phyloP scores from a whole-genome alignment of 768 basidiomycete species.

The Lactarius psammicola region DNA sequence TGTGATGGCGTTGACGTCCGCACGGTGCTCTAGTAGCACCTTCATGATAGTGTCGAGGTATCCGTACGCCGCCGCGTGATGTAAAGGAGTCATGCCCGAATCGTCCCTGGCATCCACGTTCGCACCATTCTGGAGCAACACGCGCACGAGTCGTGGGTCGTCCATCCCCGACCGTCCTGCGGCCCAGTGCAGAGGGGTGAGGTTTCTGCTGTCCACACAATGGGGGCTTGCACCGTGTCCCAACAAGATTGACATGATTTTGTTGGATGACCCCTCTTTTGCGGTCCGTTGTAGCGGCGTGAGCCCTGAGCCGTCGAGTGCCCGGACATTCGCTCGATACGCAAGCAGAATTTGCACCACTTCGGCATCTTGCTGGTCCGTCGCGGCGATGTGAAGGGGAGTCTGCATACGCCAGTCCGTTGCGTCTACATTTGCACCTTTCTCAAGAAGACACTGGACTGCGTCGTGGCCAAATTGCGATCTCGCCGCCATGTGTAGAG shows the following conservation, averaged over 20 bases:
- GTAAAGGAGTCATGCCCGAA: constrained; percentile 12
- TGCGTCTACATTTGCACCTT: constrained; percentile 6
- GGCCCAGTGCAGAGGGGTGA: background rate
- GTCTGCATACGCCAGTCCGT: constrained; percentile 1
- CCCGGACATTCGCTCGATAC: constrained; percentile 5
- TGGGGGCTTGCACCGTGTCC: background rate
- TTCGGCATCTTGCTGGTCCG: background rate
- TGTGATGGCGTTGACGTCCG: background rate
- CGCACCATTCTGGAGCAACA: constrained; percentile 9
- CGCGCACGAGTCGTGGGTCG: background rate
- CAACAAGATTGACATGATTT: background rate
- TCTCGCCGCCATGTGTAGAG: constrained; percentile 4
- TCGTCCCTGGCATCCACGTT: constrained; percentile 1
- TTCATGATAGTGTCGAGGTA: background rate
- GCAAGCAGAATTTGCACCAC: constrained; percentile 1
- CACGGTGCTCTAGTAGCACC: background rate
- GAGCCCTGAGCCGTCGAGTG: constrained; percentile 1
- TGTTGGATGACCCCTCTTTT: too few relatives aligned
- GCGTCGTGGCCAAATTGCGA: background rate
- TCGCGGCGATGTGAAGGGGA: constrained; percentile 3
- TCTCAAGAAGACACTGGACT: background rate
- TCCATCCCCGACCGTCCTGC: background rate
- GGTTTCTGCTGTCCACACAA: background rate
- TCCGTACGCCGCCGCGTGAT: background rate
- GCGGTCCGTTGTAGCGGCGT: background rate